Percentiles rank a stretch among this genome's conserved stretches.
Conservation (phyloP, 371 early-diverging fungal genomes). For the Capillidium heterosporum region DNA sequence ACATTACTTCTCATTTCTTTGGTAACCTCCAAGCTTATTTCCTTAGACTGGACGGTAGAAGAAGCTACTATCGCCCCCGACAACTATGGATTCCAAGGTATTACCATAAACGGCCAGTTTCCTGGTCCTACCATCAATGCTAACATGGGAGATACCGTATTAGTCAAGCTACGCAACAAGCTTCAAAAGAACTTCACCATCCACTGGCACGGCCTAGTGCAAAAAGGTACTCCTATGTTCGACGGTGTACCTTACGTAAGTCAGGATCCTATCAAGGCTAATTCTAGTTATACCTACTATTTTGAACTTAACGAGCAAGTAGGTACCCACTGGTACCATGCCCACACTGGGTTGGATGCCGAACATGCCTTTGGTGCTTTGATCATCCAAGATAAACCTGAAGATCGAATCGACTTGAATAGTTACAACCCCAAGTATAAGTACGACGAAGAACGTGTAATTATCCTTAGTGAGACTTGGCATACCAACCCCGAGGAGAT, state of each 20-base stretch:
- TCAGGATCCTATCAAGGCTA: constrained; percentile 16
- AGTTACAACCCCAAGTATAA: constrained; percentile 8
- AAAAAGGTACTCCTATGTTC: constrained; percentile 3
- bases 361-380: constrained; percentile 8
- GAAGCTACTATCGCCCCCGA: constrained; percentile 1
- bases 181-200: constrained; percentile 3
- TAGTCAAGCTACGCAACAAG: constrained; percentile 6
- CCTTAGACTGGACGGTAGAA: background rate
- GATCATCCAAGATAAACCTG: constrained; percentile 15
- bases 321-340: constrained; percentile 25
- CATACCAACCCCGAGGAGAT: constrained; percentile 1
- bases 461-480: constrained; percentile 9
- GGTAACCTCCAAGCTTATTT: too few relatives aligned
- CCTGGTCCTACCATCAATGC: constrained; percentile 9
- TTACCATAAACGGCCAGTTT: constrained; percentile 5
- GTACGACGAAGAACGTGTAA: constrained; percentile 15
- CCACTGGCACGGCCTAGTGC: constrained; percentile 12
- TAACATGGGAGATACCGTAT: constrained; percentile 6
- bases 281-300: constrained; percentile 13
- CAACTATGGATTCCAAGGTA: background rate
- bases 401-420: background rate
- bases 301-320: constrained; percentile 14
- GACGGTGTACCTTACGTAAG: constrained; percentile 10
- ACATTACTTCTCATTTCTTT: too few relatives aligned
- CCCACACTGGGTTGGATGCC: constrained; percentile 8